Base-by-base conservation (phyloP, 805 yeast species). In the Sugiyamaella smithiae region DNA sequence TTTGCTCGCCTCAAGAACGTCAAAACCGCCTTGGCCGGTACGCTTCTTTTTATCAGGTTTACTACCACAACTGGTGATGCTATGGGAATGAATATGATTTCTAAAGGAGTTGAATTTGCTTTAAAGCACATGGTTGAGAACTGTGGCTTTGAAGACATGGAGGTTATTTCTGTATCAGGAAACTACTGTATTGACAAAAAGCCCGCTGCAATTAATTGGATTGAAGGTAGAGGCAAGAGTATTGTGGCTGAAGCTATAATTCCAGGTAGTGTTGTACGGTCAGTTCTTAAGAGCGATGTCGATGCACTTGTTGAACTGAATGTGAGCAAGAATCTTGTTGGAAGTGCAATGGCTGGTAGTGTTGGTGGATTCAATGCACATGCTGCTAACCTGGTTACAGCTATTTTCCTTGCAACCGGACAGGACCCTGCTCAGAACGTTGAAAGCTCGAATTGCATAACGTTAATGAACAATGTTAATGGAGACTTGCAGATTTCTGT, bases 401-500 rank as follows among this genome's bases (percentile, higher is more conserved):
- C 99, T 8, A 84, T 93, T 22, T 93, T 71, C 67, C 72, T 93
- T 56, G 99, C 99, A 3, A 80, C 96, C 51, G 99, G 99, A 50
- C 99, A 93, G 74, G 99, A 93, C 70, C 99, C 99, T n/a, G 99
- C 99, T 1, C 99, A 93, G 72, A 93, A 93, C 64, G 97, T 93
- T 46, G 99, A 91, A 72, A 84, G 95, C 52, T 88, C 97, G 26
- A 91, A 90, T 70, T 93, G 99, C 83, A 91, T 93, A 51, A 93
- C 99, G 1, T 75, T 93, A 57, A 90, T 93, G 95, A 82, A 84
- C 61, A 88, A 86, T 65, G 75, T 75, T 43, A 63, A 60, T 32
- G 99, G 97, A 11, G 87, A 88, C 62, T 76, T 93, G 63, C 84
- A 81, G 58, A 85, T 93, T 33, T 87, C 97, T 1, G 99, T 93